A percentile compares a stretch with the other conserved stretches of the same genome.
These are phyloP conservation scores for Crithidia mellificae DNA, from an alignment of 208 protist genomes.

Conservation along the genomic window DNA sequence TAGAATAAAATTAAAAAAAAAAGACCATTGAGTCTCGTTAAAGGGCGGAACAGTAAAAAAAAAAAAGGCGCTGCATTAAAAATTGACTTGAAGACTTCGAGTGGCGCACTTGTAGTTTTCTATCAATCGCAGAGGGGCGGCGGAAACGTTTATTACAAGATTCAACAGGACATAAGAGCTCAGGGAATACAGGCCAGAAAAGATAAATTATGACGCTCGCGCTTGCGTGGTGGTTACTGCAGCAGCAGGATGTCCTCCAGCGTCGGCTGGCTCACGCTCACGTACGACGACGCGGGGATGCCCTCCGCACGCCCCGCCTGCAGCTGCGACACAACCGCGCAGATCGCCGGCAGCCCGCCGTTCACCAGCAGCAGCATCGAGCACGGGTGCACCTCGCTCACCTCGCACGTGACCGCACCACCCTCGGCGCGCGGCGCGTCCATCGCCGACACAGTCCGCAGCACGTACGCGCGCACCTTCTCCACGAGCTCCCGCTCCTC, in stretches of 20 bases:
- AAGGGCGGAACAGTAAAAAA: too few species aligned
- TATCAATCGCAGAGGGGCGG: too few species aligned
- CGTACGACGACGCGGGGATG: constrained; percentile 53
- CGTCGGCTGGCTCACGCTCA: constrained; percentile 65
- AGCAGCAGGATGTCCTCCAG: constrained; percentile 71
- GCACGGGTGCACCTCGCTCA: constrained; percentile 49
- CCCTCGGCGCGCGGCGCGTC: constrained; percentile 4
- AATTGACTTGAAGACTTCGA: too few species aligned
- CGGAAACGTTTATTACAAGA: not conserved
- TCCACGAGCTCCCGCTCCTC: constrained; percentile 24
- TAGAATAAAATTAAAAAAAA: too few species aligned
- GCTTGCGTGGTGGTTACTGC: constrained; percentile 21
- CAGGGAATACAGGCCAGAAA: not conserved
- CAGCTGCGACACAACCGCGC: constrained; percentile 39
- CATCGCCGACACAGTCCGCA: constrained; percentile 17
- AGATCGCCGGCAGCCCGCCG: constrained; percentile 46
- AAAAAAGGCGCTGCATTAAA: too few species aligned
- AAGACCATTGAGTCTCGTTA: too few species aligned
- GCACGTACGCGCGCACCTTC: constrained; percentile 35
- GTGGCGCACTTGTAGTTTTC: too few species aligned
- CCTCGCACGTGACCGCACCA: constrained; percentile 27
- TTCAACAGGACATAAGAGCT: constrained; percentile 1
- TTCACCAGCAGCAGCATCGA: constrained; percentile 49
- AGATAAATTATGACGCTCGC: not conserved
- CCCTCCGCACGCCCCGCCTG: constrained; percentile 42